A percentile compares a stretch with the other conserved stretches of the same genome.
phyloP scores from a whole-genome alignment of 345 rosid species.

The Sapria himalayana region DNA sequence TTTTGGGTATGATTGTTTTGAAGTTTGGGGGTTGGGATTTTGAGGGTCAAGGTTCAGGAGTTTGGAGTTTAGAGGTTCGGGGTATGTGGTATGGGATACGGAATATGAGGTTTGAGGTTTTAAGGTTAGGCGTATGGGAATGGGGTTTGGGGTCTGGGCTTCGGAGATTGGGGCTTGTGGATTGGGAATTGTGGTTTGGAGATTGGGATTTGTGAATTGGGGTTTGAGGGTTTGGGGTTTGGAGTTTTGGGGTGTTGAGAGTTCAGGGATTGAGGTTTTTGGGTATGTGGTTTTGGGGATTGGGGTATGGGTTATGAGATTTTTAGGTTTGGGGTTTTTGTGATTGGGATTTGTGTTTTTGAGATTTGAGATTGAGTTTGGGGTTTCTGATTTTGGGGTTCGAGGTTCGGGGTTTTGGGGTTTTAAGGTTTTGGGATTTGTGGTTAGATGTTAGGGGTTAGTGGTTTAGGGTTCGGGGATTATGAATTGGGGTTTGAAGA shows the following conservation, averaged over 20 bases:
- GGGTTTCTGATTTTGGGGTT: not conserved
- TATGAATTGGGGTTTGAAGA: not conserved
- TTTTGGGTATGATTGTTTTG: too few relatives aligned
- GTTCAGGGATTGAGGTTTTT: slow-evolving; percentile 6
- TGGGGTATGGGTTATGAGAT: not conserved
- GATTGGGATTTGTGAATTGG: not conserved
- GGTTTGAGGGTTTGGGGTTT: not conserved
- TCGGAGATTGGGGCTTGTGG: too few relatives aligned
- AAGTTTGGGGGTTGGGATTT: too few relatives aligned
- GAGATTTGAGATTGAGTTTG: slow-evolving; percentile 5
- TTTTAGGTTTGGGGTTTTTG: not conserved
- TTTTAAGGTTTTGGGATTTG: not conserved
- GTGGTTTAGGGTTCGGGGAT: not conserved
- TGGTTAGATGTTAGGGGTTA: not conserved
- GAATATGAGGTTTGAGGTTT: too few relatives aligned
- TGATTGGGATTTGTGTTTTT: slow-evolving; percentile 4
- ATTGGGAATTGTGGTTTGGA: too few relatives aligned
- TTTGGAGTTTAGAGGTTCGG: too few relatives aligned
- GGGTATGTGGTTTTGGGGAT: slow-evolving; percentile 6
- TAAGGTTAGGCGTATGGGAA: too few relatives aligned
- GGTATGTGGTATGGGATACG: too few relatives aligned
- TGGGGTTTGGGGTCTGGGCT: too few relatives aligned
- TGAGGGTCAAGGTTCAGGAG: too few relatives aligned
- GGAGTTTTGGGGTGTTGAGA: slow-evolving; percentile 6
- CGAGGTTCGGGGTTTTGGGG: not conserved